phyloP scores from a whole-genome alignment of 2,329 filamentous ascomycete species.

The Aspergillus glaucus region DNA sequence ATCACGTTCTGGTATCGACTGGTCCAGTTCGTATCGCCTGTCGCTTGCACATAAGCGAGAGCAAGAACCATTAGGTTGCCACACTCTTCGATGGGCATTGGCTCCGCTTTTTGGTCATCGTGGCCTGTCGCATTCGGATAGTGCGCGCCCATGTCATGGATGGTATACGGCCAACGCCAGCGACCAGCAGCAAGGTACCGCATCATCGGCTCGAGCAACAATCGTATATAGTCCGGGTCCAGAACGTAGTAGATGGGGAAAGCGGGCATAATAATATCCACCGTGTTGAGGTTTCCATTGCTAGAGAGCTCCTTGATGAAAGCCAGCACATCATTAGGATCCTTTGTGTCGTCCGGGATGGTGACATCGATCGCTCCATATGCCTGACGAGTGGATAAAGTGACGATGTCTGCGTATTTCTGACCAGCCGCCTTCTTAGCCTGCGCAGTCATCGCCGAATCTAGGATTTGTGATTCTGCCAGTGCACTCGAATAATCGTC shows the following conservation, averaged over 20 bases:
- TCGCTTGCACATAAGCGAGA: conserved; percentile 33
- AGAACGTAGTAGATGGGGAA: conserved; percentile 40
- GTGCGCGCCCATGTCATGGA: conserved; percentile 37
- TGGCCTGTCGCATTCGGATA: conserved; percentile 40
- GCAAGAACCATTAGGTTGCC: conserved; percentile 36
- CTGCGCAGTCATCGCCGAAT: conserved; percentile 22
- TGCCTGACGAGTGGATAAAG: conserved; percentile 36
- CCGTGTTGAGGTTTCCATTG: conserved; percentile 39
- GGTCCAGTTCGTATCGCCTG: conserved; percentile 33
- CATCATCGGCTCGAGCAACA: conserved; percentile 41
- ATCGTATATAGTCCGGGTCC: conserved; percentile 37
- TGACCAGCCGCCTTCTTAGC: conserved; percentile 26
- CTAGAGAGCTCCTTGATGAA: conserved; percentile 42
- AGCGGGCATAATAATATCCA: conserved; percentile 39
- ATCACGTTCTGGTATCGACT: conserved; percentile 30
- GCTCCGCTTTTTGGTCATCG: conserved; percentile 32
- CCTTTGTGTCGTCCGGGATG: conserved; percentile 28
- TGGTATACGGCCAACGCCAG: conserved; percentile 33
- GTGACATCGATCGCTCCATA: conserved; percentile 38
- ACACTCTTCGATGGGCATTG: conserved; percentile 39
- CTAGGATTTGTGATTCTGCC: conserved; percentile 27
- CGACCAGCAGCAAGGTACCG: conserved; percentile 35
- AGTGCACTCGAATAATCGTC: conserved; percentile 35
- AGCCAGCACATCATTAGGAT: conserved; percentile 26
- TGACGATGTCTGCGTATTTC: conserved; percentile 39